phyloP scores from a whole-genome alignment of 2,329 filamentous ascomycete species.

The Allantophomopsis cytisporea region DNA sequence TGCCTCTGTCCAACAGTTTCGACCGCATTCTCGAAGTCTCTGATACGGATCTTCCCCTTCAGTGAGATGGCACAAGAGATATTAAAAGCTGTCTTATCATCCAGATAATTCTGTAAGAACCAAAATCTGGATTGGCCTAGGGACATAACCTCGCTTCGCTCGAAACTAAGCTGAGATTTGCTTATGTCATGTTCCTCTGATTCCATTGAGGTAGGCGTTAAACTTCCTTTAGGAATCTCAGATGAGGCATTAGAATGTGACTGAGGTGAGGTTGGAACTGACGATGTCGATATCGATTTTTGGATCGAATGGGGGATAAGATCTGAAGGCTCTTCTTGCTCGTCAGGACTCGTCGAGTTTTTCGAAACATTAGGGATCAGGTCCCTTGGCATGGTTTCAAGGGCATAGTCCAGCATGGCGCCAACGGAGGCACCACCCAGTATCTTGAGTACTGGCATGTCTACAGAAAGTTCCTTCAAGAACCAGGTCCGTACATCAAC shows the following conservation, averaged over 20 bases:
- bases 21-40: constrained; percentile 9
- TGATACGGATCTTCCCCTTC: constrained; percentile 9
- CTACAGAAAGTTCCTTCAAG: constrained; percentile 24
- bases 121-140: constrained; percentile 9
- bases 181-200: neutral
- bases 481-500: constrained; percentile 28
- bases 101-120: constrained; percentile 11
- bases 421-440: constrained; percentile 5
- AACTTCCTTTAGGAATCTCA: neutral
- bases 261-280: neutral
- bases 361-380: constrained; percentile 1
- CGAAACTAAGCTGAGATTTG: neutral
- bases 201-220: neutral
- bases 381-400: neutral
- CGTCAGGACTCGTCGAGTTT: too few relatives aligned
- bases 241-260: neutral
- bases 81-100: constrained; percentile 14
- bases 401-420: constrained; percentile 5
- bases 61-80: constrained; percentile 7
- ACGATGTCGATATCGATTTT: neutral
- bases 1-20: constrained; percentile 8
- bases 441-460: constrained; percentile 9
- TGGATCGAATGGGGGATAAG: neutral
- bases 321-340: neutral
- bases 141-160: constrained; percentile 1